Evolutionary conservation across 2,329 filamentous ascomycete species (phyloP).

Genomic region (Neopestalotiopsis rosae): DNA sequence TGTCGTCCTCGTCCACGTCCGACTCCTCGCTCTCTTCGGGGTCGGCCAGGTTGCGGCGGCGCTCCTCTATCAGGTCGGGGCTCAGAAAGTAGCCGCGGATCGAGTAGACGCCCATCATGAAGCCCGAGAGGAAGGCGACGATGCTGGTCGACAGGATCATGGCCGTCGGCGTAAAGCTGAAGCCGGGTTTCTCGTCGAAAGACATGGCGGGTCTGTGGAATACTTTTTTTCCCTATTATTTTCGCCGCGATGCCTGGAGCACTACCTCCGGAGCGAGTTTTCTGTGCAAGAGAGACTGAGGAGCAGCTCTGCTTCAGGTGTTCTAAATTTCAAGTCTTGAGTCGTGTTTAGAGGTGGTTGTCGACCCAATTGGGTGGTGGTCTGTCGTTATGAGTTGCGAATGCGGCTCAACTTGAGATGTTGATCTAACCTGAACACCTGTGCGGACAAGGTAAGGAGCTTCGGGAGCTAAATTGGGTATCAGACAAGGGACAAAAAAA

Average conservation of each 20-base stretch:
- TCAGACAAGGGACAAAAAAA: constrained; percentile 6
- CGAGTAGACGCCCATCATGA: constrained; percentile 80
- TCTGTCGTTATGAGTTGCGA: background rate
- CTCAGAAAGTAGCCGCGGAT: constrained; percentile 64
- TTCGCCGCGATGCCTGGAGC: background rate
- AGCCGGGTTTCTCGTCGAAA: constrained; percentile 40
- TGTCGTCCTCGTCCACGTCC: constrained; percentile 66
- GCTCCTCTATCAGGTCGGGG: constrained; percentile 60
- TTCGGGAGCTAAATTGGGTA: background rate
- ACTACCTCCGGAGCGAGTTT: no score
- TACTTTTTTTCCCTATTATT: background rate
- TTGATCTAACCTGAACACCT: background rate
- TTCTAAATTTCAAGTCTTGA: background rate
- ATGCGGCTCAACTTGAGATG: constrained; percentile 2
- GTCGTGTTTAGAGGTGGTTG: constrained; percentile 11
- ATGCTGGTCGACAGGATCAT: constrained; percentile 77
- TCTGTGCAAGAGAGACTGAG: background rate
- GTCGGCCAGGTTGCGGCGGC: constrained; percentile 60
- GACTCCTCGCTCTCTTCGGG: constrained; percentile 73
- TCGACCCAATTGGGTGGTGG: background rate
- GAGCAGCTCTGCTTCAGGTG: background rate
- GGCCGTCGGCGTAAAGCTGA: constrained; percentile 48
- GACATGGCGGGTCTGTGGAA: constrained; percentile 27
- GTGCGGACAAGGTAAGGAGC: background rate
- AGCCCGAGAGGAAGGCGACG: constrained; percentile 76